These are phyloP conservation scores for Lachnellula suecica DNA, from an alignment of 2,329 filamentous ascomycete species.

Conservation along the genomic window DNA sequence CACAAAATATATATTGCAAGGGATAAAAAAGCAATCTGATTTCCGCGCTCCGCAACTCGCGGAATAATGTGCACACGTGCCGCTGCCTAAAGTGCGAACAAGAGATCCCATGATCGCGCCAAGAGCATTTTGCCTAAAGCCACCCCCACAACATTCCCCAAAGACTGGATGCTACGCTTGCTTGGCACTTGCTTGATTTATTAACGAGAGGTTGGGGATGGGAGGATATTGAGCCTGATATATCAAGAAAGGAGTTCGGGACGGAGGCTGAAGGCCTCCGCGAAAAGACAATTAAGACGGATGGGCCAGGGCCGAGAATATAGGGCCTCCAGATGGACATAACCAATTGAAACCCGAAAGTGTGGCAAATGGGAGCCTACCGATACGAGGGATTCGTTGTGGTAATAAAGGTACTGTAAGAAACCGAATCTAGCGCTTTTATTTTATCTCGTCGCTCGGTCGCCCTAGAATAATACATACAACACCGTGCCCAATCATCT, in stretches of 20 bases:
- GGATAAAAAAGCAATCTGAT: too few species aligned
- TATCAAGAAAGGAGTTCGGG: too few species aligned
- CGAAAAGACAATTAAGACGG: too few species aligned
- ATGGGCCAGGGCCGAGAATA: not conserved
- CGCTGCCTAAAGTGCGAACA: not conserved
- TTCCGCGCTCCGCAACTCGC: too few species aligned
- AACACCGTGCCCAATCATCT: slow-evolving; percentile 5
- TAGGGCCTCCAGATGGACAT: not conserved
- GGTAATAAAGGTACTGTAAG: slow-evolving; percentile 11
- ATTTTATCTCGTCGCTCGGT: slow-evolving; percentile 3
- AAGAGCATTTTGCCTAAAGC: not conserved
- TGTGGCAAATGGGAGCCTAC: not conserved
- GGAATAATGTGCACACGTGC: not conserved
- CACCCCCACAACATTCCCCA: too few species aligned
- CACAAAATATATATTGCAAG: too few species aligned
- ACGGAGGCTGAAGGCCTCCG: too few species aligned
- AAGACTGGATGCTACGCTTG: too few species aligned
- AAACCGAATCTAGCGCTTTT: slow-evolving; percentile 1
- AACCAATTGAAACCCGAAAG: not conserved
- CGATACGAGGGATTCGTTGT: slow-evolving; percentile 6
- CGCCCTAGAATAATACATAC: not conserved
- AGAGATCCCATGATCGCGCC: not conserved
- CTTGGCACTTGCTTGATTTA: not conserved
- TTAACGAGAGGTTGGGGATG: not conserved
- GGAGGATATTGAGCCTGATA: not conserved